A percentile compares a stretch with the other conserved stretches of the same genome.
These are phyloP conservation scores for Uronychia binucleata DNA, from an alignment of 73 alveolate genomes.

Conservation along the genomic window DNA sequence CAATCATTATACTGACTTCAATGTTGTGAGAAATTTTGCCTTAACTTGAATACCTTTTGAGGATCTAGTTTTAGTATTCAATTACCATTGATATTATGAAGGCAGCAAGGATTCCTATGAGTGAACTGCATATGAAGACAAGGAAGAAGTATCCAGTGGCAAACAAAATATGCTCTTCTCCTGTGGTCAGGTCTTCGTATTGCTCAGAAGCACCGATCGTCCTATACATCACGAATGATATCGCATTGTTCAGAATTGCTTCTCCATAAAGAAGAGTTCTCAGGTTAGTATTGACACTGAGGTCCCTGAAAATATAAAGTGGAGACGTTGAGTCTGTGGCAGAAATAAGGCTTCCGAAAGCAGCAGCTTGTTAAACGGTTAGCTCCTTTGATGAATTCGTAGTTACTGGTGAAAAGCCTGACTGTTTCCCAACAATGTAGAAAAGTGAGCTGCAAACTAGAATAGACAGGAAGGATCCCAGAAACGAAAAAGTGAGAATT, in stretches of 20 bases:
- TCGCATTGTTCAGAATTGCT: slow-evolving; percentile 80
- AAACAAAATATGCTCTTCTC: background rate
- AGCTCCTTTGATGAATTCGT: slow-evolving; percentile 12
- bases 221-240: slow-evolving; percentile 58
- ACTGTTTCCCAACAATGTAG: background rate
- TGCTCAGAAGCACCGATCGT: slow-evolving; percentile 36
- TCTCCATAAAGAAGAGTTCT: slow-evolving; percentile 76
- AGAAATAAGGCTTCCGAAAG: slow-evolving; percentile 76
- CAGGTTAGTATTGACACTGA: slow-evolving; percentile 56
- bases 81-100: background rate
- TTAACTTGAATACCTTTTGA: background rate
- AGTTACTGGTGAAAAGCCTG: background rate
- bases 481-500: slow-evolving; percentile 61
- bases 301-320: slow-evolving; percentile 57
- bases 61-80: background rate
- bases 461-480: slow-evolving; percentile 74
- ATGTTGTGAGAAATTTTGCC: slow-evolving; percentile 12
- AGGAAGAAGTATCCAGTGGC: slow-evolving; percentile 1
- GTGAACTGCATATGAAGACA: slow-evolving; percentile 5
- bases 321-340: slow-evolving; percentile 88
- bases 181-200: background rate
- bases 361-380: slow-evolving; percentile 48
- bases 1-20: slow-evolving; percentile 72
- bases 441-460: slow-evolving; percentile 43
- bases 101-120: slow-evolving; percentile 18